Base-by-base conservation (phyloP, 768 basidiomycete genomes). In the Atractiella rhizophila region DNA sequence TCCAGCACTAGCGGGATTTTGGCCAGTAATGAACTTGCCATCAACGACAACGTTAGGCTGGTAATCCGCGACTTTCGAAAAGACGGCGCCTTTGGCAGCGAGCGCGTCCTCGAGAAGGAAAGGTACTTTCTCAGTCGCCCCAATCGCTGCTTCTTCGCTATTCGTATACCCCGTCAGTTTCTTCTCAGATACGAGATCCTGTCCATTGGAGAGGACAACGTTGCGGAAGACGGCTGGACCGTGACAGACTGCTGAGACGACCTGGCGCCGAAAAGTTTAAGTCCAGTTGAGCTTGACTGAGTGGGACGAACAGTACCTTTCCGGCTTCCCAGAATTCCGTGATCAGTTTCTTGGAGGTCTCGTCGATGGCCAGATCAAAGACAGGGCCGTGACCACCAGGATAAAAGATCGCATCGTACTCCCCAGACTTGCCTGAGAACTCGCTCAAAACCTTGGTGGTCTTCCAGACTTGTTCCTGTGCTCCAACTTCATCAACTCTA, bases 381-480 rank as follows among this genome's bases (percentile, higher is more conserved):
- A 74, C 69, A 9, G 79, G 76, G 13, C 18, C 34, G 23, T 9
- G 16, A 39, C 41, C 41, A 36, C 78, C 79, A 42, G 75, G 66
- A 53, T 78, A 79, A 60, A 75, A 79, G 41, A 83, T 61, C 18
- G 71, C 78, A 42, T 66, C 70, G 53, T 77, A 80, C 48, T 75
- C 69, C 25, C 63, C 57, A 5, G 58, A 58, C 35, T 65, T 44
- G 15, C 35, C 42, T 4, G 29, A 62, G 48, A 80, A 66, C 1
- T 72, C 68, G 0, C 64, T 59, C 32, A 80, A 60, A 55, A 64
- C 68, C 59, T 72, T 71, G 3, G 74, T 66, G 27, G 58, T 60
- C 11, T 62, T 63, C 20, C 74, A 54, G 51, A 76, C 70, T 9
- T 55, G 48, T 46, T 66, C 59, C 59, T 13, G 59, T 56, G 51